Percentiles rank a stretch among this genome's conserved stretches.
Evolutionary conservation across 1,284 basidiomycete genomes (phyloP).

Genomic region (Rhizopogon parksii): DNA sequence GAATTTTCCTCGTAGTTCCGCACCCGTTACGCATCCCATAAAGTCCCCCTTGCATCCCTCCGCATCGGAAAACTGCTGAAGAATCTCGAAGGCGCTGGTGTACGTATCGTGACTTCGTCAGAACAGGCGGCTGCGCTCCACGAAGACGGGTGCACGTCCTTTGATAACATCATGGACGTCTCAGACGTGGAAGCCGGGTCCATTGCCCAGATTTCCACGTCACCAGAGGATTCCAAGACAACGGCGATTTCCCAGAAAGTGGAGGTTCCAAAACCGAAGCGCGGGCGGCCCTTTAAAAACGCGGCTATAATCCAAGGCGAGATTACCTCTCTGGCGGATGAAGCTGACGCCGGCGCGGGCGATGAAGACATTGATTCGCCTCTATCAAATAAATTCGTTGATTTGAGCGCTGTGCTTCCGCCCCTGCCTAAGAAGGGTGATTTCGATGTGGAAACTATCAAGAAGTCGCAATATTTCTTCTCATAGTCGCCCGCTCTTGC

Average conservation of each 20-base stretch:
- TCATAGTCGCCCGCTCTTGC: conserved; percentile 38
- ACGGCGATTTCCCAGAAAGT: neutral
- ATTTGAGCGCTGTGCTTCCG: conserved; percentile 74
- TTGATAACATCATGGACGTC: conserved; percentile 19
- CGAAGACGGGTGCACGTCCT: conserved; percentile 19
- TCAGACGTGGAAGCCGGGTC: conserved; percentile 19
- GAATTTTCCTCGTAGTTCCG: conserved; percentile 47
- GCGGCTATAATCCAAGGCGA: conserved; percentile 10
- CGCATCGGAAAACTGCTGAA: conserved; percentile 31
- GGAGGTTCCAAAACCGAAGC: conserved; percentile 15
- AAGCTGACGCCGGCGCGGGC: conserved; percentile 11
- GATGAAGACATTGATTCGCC: conserved; percentile 23
- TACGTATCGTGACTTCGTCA: conserved; percentile 34
- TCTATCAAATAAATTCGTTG: conserved; percentile 60
- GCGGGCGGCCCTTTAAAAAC: conserved; percentile 18
- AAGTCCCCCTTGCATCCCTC: conserved; percentile 60
- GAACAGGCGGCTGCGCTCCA: conserved; percentile 36
- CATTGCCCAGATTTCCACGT: conserved; percentile 13
- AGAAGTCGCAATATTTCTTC: conserved; percentile 86
- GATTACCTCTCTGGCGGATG: conserved; percentile 9
- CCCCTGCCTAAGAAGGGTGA: conserved; percentile 80
- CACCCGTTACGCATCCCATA: conserved; percentile 71
- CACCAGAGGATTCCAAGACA: neutral
- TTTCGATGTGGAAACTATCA: conserved; percentile 85
- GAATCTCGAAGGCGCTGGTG: conserved; percentile 36